Evolutionary conservation across 768 basidiomycete species (phyloP), one percentile per base, ranked within the genome.

Genomic region (Roridomyces roridus): DNA sequence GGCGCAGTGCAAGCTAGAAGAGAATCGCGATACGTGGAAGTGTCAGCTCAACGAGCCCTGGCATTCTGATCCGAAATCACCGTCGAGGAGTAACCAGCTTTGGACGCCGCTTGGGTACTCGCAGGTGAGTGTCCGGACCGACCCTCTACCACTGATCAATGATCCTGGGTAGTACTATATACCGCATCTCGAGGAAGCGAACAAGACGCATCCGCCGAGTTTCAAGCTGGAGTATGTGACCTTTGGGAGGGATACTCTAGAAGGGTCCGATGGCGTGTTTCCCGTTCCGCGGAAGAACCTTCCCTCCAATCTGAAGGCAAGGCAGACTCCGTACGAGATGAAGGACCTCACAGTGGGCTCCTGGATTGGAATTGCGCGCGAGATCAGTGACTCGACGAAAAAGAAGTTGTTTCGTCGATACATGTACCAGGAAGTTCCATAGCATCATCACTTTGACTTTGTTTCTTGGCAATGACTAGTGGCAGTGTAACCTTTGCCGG

Each of bases 151-250:
- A 36, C 56, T 35, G 36, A 47, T 63, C 29, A 60, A 62, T 40
- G 44, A 41, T 48, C 51, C 53, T 29, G 45, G n/a, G 44, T 72
- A 92, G 89, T 92, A 85, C 68, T 86, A 83, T 68, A 71, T 94
- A 41, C 87, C 88, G 0, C 72, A 80, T 53, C 71, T 92, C 14
- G 77, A 75, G 46, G 64, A 69, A 28, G 81, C 79, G 12, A 75
- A 80, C 64, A 73, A 82, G 67, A 77, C 67, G 35, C 70, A 76
- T 12, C 61, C 74, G 51, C 92, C 92, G 3, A 73, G 75, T 63
- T 93, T 85, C 76, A 79, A 86, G 73, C 73, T 96, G 62, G 92
- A 94, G 70, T 94, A 95, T 69, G 65, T 88, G 72, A 94, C 92
- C 50, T 88, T 84, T 67, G 69, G 82, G 63, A 74, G 76, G 25